phyloP scores from a whole-genome alignment of 2,329 filamentous ascomycete genomes.

The Geosmithia putterillii region DNA sequence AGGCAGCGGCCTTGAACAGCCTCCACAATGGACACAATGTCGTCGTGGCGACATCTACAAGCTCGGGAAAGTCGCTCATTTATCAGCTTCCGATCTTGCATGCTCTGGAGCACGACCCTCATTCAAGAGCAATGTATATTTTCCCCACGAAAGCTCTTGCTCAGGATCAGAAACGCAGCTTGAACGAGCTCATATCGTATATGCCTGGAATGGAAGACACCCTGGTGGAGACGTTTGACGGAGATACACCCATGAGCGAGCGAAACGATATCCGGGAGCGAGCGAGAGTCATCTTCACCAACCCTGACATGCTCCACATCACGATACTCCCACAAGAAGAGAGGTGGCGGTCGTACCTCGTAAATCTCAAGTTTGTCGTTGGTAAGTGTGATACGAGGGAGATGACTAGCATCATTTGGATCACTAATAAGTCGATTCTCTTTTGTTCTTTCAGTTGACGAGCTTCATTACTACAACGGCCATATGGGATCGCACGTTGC shows the following conservation, averaged over 20 bases:
- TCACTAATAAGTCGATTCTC: constrained; percentile 1
- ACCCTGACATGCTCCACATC: constrained; percentile 94
- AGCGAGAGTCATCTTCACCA: constrained; percentile 89
- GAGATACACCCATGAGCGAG: constrained; percentile 75
- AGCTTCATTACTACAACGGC: constrained; percentile 93
- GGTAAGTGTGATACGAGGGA: constrained; percentile 19
- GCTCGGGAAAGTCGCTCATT: constrained; percentile 94
- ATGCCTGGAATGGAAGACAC: constrained; percentile 65
- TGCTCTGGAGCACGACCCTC: constrained; percentile 64
- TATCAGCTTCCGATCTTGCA: constrained; percentile 91
- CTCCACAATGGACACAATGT: constrained; percentile 74
- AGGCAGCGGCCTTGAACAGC: constrained; percentile 86
- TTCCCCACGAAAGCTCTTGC: constrained; percentile 95
- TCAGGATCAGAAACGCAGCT: constrained; percentile 81
- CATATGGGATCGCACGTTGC: constrained; percentile 89
- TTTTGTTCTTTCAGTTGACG: constrained; percentile 42
- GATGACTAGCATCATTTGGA: background rate
- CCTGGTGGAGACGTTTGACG: constrained; percentile 88
- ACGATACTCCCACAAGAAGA: constrained; percentile 89
- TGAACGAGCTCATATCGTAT: constrained; percentile 73
- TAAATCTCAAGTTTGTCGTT: constrained; percentile 83
- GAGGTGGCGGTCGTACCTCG: constrained; percentile 76
- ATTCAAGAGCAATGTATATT: constrained; percentile 87
- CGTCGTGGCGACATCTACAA: constrained; percentile 88
- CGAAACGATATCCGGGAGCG: constrained; percentile 75